Conservation (phyloP, 306 rosid species). For the Oemleria cerasiformis region DNA sequence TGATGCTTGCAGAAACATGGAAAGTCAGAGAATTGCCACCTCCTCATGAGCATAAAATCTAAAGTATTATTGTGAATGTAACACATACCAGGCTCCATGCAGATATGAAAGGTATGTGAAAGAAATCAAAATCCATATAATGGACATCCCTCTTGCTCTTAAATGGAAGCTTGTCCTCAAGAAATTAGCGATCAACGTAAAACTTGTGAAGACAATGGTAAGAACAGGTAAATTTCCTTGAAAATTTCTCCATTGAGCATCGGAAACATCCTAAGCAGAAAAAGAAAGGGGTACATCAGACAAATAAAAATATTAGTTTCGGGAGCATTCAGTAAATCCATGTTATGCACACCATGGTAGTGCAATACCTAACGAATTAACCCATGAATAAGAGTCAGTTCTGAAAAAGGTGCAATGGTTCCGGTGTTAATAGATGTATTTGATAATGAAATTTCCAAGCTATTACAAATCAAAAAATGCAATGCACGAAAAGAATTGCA, state of each 20-base stretch:
- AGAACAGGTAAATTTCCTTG: constrained; percentile 76
- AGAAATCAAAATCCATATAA: constrained; percentile 74
- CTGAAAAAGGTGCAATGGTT: not conserved
- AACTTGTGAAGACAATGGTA: constrained; percentile 60
- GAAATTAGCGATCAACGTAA: constrained; percentile 48
- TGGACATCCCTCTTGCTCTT: constrained; percentile 71
- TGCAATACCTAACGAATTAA: too few relatives aligned
- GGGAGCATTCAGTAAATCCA: not conserved
- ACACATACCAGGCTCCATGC: constrained; percentile 85
- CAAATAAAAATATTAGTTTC: not conserved
- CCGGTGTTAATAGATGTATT: not conserved
- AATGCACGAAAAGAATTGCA: not conserved
- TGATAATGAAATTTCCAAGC: not conserved
- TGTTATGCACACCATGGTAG: not conserved
- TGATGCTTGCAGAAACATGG: constrained; percentile 47
- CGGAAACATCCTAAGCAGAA: constrained; percentile 64
- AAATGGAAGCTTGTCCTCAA: constrained; percentile 49
- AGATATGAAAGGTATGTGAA: constrained; percentile 69
- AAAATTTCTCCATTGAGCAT: constrained; percentile 96
- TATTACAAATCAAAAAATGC: not conserved
- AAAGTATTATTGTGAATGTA: constrained; percentile 5
- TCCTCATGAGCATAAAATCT: not conserved
- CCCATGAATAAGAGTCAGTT: not conserved
- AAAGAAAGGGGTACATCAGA: constrained; percentile 2
- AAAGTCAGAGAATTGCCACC: constrained; percentile 20